Evolutionary conservation across 495 filamentous ascomycete genomes (phyloP).

Genomic region (Hyphodiscus hymeniophilus): DNA sequence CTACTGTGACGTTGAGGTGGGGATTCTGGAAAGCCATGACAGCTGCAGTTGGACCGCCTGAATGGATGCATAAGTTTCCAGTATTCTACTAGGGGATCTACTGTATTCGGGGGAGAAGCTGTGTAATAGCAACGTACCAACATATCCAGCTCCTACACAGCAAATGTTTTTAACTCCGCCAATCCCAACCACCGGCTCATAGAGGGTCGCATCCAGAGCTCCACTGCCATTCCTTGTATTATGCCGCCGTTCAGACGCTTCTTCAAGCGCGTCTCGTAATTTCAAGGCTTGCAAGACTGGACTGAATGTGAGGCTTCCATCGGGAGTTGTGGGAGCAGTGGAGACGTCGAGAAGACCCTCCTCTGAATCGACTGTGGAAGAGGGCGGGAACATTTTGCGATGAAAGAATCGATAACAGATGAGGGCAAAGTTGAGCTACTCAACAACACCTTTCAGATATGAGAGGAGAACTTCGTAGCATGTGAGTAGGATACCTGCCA

Average conservation of each 20-base stretch:
- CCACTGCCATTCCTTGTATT: not conserved
- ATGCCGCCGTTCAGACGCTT: slow-evolving; percentile 6
- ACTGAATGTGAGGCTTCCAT: slow-evolving; percentile 37
- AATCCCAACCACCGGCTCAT: slow-evolving; percentile 29
- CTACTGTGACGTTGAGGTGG: slow-evolving; percentile 57
- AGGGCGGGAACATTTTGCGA: slow-evolving; percentile 1
- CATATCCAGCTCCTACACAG: slow-evolving; percentile 58
- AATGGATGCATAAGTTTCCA: too few species aligned
- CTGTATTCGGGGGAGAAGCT: not conserved
- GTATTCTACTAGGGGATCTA: too few species aligned
- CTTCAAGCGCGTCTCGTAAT: slow-evolving; percentile 24
- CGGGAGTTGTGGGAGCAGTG: slow-evolving; percentile 46
- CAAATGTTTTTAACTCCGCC: slow-evolving; percentile 52
- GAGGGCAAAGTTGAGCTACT: too few species aligned
- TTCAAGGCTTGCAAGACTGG: slow-evolving; percentile 29
- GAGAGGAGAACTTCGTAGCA: too few species aligned
- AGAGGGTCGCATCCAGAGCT: slow-evolving; percentile 37
- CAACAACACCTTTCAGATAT: too few species aligned
- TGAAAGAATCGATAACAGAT: not conserved
- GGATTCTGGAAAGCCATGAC: slow-evolving; percentile 68
- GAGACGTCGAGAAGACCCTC: slow-evolving; percentile 25
- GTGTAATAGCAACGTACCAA: slow-evolving; percentile 44
- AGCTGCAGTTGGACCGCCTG: slow-evolving; percentile 69
- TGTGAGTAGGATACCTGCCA: too few species aligned
- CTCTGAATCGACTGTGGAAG: slow-evolving; percentile 15